A percentile compares a stretch with the other conserved stretches of the same genome.
Conservation (phyloP, 2,329 filamentous ascomycete species). For the Pseudogymnoascus sp. region DNA sequence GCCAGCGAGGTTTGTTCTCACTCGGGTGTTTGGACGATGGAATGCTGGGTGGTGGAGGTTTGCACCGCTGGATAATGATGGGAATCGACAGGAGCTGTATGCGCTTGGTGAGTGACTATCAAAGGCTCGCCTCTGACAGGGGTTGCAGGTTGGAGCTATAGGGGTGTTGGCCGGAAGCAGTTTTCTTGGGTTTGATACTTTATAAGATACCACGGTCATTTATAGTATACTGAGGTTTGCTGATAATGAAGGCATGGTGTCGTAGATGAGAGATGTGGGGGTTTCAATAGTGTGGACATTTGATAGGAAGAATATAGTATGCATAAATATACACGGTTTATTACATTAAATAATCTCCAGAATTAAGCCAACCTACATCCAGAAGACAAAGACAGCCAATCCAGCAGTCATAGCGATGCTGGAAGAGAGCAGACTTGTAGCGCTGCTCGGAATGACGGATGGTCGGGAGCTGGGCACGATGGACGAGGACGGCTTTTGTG, state of each 20-base stretch:
- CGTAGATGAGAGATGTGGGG: no score
- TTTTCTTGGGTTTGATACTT: background rate
- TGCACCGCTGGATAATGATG: slow-evolving; percentile 16
- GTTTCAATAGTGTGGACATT: background rate
- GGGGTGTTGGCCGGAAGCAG: background rate
- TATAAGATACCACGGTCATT: background rate
- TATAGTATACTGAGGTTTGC: background rate
- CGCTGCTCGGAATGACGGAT: background rate
- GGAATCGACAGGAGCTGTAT: slow-evolving; percentile 12
- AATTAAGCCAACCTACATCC: background rate
- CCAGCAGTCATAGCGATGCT: background rate
- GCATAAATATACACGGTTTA: background rate
- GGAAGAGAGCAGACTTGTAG: background rate
- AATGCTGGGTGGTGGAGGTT: slow-evolving; percentile 16
- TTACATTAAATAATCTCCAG: background rate
- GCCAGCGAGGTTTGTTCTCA: slow-evolving; percentile 14
- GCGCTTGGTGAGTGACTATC: background rate
- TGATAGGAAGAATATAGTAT: background rate
- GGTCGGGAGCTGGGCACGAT: background rate
- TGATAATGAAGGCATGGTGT: background rate
- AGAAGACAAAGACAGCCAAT: background rate
- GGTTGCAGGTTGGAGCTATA: no score
- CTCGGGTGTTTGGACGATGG: slow-evolving; percentile 12
- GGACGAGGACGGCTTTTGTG: background rate
- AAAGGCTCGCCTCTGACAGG: background rate